Percentiles rank a stretch among this genome's conserved stretches.
These are phyloP conservation scores for Teunomyces gatunensis DNA, from an alignment of 805 yeast species.

Conservation along the genomic window DNA sequence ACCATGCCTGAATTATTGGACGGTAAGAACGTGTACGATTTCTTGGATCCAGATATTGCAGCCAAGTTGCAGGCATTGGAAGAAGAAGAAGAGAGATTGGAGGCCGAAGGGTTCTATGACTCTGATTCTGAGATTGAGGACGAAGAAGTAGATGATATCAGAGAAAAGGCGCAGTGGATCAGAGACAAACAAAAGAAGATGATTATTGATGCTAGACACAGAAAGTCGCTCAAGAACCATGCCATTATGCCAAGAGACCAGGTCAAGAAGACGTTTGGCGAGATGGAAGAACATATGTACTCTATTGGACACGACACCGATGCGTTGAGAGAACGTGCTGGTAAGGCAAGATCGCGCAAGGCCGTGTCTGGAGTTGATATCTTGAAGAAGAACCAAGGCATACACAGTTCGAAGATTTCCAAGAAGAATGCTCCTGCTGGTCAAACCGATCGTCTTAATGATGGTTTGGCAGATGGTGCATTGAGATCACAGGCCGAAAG, in stretches of 20 bases:
- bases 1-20: slow-evolving; percentile 94
- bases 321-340: slow-evolving; percentile 47
- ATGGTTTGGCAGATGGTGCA: slow-evolving; percentile 81
- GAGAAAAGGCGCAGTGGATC: slow-evolving; percentile 91
- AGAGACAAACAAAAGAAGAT: slow-evolving; percentile 92
- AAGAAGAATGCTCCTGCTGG: slow-evolving; percentile 47
- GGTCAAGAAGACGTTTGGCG: slow-evolving; percentile 65
- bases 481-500: slow-evolving; percentile 82
- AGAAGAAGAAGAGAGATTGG: slow-evolving; percentile 94
- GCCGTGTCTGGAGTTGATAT: slow-evolving; percentile 75
- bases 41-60: slow-evolving; percentile 93
- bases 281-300: slow-evolving; percentile 88
- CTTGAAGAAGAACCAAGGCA: slow-evolving; percentile 54
- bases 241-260: slow-evolving; percentile 91
- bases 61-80: slow-evolving; percentile 92
- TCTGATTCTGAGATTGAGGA: slow-evolving; percentile 71
- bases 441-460: slow-evolving; percentile 80
- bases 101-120: slow-evolving; percentile 92
- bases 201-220: slow-evolving; percentile 83
- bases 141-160: slow-evolving; percentile 48
- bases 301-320: slow-evolving; percentile 84
- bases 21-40: slow-evolving; percentile 96
- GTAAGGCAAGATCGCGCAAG: slow-evolving; percentile 42
- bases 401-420: slow-evolving; percentile 38
- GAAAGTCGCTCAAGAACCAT: slow-evolving; percentile 82